phyloP scores from a whole-genome alignment of 2,329 filamentous ascomycete genomes.

The Penicillium sp. region DNA sequence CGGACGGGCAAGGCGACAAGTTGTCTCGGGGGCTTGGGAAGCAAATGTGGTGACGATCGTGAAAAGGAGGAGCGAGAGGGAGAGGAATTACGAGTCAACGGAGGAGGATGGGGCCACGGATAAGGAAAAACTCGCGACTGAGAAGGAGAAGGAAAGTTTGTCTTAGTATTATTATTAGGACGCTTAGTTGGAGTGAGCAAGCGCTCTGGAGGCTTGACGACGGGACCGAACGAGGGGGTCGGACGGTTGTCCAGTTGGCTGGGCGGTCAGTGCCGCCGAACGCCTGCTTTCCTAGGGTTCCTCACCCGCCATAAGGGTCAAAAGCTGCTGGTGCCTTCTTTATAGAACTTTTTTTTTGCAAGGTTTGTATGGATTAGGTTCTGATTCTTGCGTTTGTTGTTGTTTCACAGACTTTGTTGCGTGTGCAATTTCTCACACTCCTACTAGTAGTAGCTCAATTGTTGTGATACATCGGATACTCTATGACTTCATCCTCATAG shows the following conservation, averaged over 20 bases:
- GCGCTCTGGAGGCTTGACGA: conserved; percentile 3
- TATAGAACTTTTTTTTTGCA: not conserved
- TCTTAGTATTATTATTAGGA: conserved; percentile 12
- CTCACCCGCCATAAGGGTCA: not conserved
- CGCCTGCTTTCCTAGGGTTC: not conserved
- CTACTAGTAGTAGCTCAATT: not conserved
- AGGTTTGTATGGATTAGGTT: no score
- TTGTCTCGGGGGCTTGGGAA: conserved; percentile 19
- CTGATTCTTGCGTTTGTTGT: not conserved
- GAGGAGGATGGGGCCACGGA: not conserved
- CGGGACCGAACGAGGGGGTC: conserved; percentile 7
- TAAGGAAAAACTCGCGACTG: not conserved
- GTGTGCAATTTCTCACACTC: not conserved
- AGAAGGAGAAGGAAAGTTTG: not conserved
- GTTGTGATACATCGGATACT: not conserved
- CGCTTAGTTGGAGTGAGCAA: conserved; percentile 10
- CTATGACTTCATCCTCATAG: not conserved
- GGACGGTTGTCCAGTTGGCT: conserved; percentile 10
- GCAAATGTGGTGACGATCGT: conserved; percentile 3
- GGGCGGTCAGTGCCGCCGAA: conserved; percentile 23
- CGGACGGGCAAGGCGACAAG: conserved; percentile 30
- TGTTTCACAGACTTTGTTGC: not conserved
- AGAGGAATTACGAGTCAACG: conserved; percentile 9
- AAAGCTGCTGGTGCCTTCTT: not conserved
- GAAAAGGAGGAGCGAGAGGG: conserved; percentile 3